These are phyloP conservation scores for Paracamarosporium sp. DNA, from an alignment of 2,329 filamentous ascomycete genomes.

Conservation along the genomic window DNA sequence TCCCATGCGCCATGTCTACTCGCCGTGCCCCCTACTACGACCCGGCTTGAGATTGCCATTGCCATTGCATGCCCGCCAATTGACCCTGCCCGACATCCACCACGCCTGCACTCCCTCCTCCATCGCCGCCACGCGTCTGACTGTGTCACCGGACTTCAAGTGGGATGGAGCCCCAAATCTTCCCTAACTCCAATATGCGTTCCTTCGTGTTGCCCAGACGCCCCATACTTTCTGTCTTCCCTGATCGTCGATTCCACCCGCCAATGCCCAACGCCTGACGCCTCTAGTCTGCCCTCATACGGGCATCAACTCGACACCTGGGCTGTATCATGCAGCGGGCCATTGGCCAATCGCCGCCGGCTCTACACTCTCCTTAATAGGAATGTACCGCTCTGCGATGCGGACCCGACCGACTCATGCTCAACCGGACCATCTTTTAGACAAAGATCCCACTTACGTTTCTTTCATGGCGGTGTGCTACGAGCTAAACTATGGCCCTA, in stretches of 20 bases:
- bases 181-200: slow-evolving; percentile 1
- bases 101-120: background rate
- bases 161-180: too few species aligned
- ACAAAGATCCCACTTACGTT: background rate
- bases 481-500: background rate
- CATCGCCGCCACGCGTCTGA: background rate
- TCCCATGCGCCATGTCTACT: background rate
- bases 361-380: background rate
- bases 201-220: slow-evolving; percentile 2
- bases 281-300: background rate
- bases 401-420: background rate
- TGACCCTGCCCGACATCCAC: background rate
- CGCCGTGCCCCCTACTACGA: background rate
- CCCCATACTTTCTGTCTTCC: background rate
- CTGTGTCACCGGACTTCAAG: slow-evolving; percentile 6
- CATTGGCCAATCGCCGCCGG: background rate
- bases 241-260: background rate
- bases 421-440: background rate
- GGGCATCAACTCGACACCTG: background rate
- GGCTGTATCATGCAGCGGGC: background rate
- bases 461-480: background rate
- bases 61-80: background rate
- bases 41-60: background rate
- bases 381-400: background rate
- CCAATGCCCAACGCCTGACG: background rate